Evolutionary conservation across 176 grass and related monocot species (phyloP).

Genomic region (Miscanthus lutarioriparius): DNA sequence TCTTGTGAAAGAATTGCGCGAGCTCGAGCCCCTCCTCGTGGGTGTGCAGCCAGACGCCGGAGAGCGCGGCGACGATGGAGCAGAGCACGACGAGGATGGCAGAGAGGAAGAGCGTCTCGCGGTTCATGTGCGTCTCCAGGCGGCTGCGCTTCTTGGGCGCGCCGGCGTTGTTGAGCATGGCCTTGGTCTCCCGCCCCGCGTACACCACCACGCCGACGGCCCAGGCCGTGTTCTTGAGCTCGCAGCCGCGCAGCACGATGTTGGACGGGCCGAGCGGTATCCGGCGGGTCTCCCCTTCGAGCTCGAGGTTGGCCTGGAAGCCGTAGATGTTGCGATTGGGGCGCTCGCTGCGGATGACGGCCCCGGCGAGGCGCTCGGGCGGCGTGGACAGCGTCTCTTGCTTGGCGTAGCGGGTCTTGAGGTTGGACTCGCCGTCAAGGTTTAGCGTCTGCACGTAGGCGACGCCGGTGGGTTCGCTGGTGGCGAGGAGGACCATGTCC

Average conservation of each 20-base stretch:
- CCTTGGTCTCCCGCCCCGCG: constrained; percentile 78
- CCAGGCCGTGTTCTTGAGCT: constrained; percentile 92
- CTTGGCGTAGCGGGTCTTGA: constrained; percentile 93
- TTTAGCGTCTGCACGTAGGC: constrained; percentile 94
- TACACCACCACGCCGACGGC: constrained; percentile 76
- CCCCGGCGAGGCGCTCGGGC: constrained; percentile 40
- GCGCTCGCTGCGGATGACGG: constrained; percentile 62
- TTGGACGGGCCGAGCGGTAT: constrained; percentile 81
- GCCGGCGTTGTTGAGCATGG: constrained; percentile 85
- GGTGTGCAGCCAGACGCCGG: constrained; percentile 61
- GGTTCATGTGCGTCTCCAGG: constrained; percentile 81
- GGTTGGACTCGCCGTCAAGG: constrained; percentile 97
- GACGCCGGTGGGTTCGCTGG: constrained; percentile 85
- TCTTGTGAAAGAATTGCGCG: constrained; percentile 78
- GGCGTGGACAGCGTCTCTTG: constrained; percentile 65
- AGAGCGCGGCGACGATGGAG: constrained; percentile 48
- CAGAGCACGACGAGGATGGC: constrained; percentile 63
- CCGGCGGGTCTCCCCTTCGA: constrained; percentile 43
- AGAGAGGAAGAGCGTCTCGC: constrained; percentile 79
- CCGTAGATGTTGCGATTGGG: constrained; percentile 90
- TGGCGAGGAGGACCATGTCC: constrained; percentile 97
- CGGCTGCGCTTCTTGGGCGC: constrained; percentile 68
- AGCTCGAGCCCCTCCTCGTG: constrained; percentile 56
- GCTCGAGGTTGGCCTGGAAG: constrained; percentile 74
- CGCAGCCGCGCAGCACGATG: constrained; percentile 90